Evolutionary conservation across 192 early-diverging fungal species (phyloP), one percentile per base, ranked within the genome.

Genomic region (Coemansia sp.): DNA sequence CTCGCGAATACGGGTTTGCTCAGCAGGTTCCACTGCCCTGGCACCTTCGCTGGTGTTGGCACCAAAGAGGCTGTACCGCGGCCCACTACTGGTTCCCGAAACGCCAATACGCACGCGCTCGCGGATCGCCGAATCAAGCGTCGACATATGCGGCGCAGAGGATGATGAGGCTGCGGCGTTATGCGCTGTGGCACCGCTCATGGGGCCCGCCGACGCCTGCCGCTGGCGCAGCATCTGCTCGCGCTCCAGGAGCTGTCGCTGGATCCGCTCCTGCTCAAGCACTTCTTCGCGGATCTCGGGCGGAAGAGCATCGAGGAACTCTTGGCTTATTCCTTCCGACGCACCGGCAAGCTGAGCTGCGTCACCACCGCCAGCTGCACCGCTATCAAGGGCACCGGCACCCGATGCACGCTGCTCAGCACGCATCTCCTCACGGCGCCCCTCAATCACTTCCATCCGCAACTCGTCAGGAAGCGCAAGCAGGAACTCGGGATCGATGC

Each of bases 381-480:
- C 57, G 10, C 32, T 8, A 16, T 17, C 37, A 68, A 61, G 12
- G 11, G 49, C 66, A 2, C 53, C 58, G 5, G 54, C 42, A 16
- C 55, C 59, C 7, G 57, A 59, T 7, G 59, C 55, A 5, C 68
- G 70, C 41, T 61, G 71, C 60, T 74, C 72, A 12, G 62, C 48
- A 20, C 76, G 75, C 53, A 76, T 61, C 56, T 93, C 89, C 38
- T 85, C 84, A 20, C 88, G 73, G 44, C 97, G 95, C 60, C 94
- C 88, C 66, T 90, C 90, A 42, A 97, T 84, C 7, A 98, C 95
- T 79, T 99, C 97, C 68, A 88, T 87, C 48, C 94, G 91, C 71
- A 99, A 75, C 54, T 98, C 95, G 37, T 97, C 96, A 0, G 97
- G 97, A 32, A 99, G 80, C 2, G 97, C 97, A 67, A 92, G 89